Evolutionary conservation across 1,284 basidiomycete species (phyloP).

Genomic region (Cryptococcus neoformans): DNA sequence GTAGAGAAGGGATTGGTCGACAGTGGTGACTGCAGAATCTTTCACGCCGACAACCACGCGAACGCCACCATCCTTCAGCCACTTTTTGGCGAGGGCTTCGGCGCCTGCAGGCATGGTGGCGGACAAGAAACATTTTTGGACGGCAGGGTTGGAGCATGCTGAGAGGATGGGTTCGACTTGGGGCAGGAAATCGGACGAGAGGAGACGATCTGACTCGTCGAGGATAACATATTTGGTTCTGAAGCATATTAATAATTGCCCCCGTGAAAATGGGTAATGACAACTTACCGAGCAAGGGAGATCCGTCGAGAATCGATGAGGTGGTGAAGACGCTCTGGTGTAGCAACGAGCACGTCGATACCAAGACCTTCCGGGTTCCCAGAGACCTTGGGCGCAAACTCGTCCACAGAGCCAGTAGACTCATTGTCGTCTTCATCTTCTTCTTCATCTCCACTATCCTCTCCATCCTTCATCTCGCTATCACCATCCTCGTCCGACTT

Average conservation of each 20-base stretch:
- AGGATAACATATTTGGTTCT: constrained; percentile 80
- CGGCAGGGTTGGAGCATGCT: constrained; percentile 66
- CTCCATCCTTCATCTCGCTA: constrained; percentile 12
- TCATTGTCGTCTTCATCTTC: constrained; percentile 18
- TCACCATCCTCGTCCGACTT: constrained; percentile 9
- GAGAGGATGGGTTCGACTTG: constrained; percentile 87
- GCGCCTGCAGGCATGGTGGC: constrained; percentile 88
- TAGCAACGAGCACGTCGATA: constrained; percentile 48
- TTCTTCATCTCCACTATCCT: constrained; percentile 15
- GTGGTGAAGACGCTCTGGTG: constrained; percentile 48
- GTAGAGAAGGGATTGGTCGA: constrained; percentile 83
- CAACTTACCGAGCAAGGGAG: constrained; percentile 66
- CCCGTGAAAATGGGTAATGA: not conserved
- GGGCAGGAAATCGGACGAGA: constrained; percentile 81
- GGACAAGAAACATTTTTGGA: constrained; percentile 90
- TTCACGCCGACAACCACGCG: constrained; percentile 92
- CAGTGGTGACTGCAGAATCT: constrained; percentile 72
- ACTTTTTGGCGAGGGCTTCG: constrained; percentile 81
- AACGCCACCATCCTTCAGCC: constrained; percentile 72
- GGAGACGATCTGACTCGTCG: constrained; percentile 87
- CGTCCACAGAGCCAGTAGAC: constrained; percentile 19
- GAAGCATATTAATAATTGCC: not conserved
- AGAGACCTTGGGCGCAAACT: constrained; percentile 15
- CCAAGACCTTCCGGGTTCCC: constrained; percentile 20
- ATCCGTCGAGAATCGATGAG: constrained; percentile 66